Evolutionary conservation across 139 green algal species (phyloP).

Genomic region (Coccomyxa sp.): DNA sequence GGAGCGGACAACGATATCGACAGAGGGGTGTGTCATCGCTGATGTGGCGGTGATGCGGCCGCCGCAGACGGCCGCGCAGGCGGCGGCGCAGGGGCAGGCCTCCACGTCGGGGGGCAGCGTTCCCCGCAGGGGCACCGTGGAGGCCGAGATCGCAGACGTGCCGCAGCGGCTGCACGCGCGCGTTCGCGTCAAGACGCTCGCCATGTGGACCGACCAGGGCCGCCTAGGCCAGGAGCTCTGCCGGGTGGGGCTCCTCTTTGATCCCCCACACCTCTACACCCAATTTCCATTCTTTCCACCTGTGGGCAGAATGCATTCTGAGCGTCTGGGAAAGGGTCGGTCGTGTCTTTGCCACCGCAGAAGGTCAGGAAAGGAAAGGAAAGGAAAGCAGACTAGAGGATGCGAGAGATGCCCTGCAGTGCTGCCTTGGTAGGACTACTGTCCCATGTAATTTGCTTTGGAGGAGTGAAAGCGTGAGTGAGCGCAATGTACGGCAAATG

Average conservation of each 20-base stretch:
- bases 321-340: neutral
- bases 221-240: conserved; percentile 70
- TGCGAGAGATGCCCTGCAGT: neutral
- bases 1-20: conserved; percentile 75
- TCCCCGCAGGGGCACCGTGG: neutral
- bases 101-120: neutral
- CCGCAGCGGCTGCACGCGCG: conserved; percentile 23
- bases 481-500: neutral
- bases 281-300: too few species aligned
- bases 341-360: neutral
- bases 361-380: neutral
- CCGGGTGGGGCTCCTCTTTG: conserved; percentile 1
- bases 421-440: too few species aligned
- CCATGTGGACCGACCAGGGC: conserved; percentile 86
- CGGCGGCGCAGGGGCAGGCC: neutral
- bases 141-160: neutral
- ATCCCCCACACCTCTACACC: too few species aligned
- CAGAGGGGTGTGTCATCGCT: conserved; percentile 88
- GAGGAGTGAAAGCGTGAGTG: neutral
- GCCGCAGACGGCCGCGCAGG: neutral
- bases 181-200: conserved; percentile 80
- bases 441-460: neutral
- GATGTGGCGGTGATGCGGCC: conserved; percentile 69
- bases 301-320: neutral
- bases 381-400: neutral